A percentile compares a stretch with the other conserved stretches of the same genome.
Conservation (phyloP, 2,329 filamentous ascomycete genomes). For the Alternaria sp. region DNA sequence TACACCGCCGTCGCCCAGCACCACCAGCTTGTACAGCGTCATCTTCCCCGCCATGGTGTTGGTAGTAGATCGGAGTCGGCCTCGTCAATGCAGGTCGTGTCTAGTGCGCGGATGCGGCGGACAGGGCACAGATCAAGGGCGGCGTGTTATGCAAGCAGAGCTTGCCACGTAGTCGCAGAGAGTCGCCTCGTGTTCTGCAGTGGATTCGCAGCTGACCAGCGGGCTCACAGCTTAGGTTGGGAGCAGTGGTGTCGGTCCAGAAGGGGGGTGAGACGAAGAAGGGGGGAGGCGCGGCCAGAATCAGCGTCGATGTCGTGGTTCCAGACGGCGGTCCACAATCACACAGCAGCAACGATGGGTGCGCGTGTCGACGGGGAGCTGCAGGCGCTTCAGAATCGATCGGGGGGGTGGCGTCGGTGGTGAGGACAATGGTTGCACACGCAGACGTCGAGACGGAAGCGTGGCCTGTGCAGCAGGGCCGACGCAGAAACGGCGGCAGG, state of each 20-base stretch:
- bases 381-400: slow-evolving; percentile 38
- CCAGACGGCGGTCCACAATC: slow-evolving; percentile 28
- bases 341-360: slow-evolving; percentile 24
- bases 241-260: slow-evolving; percentile 13
- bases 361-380: slow-evolving; percentile 39
- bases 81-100: slow-evolving; percentile 10
- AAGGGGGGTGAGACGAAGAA: slow-evolving; percentile 18
- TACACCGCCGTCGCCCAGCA: slow-evolving; percentile 91
- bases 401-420: slow-evolving; percentile 18
- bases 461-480: slow-evolving; percentile 34
- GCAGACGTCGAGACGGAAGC: slow-evolving; percentile 27
- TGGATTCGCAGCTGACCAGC: slow-evolving; percentile 34
- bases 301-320: slow-evolving; percentile 19
- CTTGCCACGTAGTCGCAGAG: slow-evolving; percentile 30
- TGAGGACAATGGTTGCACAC: slow-evolving; percentile 33
- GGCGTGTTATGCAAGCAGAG: slow-evolving; percentile 19
- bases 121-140: slow-evolving; percentile 13
- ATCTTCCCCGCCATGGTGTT: slow-evolving; percentile 84
- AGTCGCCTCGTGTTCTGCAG: slow-evolving; percentile 20
- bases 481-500: slow-evolving; percentile 29
- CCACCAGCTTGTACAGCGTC: slow-evolving; percentile 95
- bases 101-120: slow-evolving; percentile 4
- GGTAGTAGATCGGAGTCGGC: slow-evolving; percentile 12
- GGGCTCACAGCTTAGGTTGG: slow-evolving; percentile 24
- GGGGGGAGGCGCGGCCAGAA: slow-evolving; percentile 21